Percentiles rank a stretch among this genome's conserved stretches.
phyloP scores from a whole-genome alignment of 495 filamentous ascomycete species.

The Pseudevernia furfuracea region DNA sequence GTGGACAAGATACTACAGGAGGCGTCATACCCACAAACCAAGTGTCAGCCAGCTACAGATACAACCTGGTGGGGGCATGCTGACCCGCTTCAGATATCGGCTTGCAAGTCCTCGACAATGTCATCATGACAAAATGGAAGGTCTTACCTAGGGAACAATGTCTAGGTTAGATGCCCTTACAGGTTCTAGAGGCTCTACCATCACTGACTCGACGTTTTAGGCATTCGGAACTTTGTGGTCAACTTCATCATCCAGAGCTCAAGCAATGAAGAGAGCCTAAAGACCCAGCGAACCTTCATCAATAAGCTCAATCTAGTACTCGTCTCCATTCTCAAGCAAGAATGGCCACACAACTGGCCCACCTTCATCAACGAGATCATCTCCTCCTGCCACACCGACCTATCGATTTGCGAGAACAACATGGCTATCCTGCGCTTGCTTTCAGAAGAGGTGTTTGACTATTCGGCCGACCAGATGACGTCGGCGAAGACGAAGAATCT shows the following conservation, averaged over 20 bases:
- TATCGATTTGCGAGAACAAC: constrained; percentile 99
- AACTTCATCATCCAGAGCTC: constrained; percentile 94
- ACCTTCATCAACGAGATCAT: constrained; percentile 99
- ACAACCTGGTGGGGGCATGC: constrained; percentile 26
- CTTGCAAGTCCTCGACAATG: constrained; percentile 91
- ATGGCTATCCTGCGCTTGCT: constrained; percentile 95
- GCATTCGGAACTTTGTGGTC: constrained; percentile 97
- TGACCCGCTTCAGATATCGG: constrained; percentile 68
- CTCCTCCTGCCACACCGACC: constrained; percentile 82
- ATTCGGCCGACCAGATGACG: constrained; percentile 97
- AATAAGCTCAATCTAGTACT: constrained; percentile 98
- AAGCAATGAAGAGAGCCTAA: constrained; percentile 74
- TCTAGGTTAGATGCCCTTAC: constrained; percentile 51
- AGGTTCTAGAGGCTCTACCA: constrained; percentile 1
- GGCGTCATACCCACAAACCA: constrained; percentile 87
- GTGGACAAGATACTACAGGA: constrained; percentile 92
- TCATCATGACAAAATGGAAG: constrained; percentile 99
- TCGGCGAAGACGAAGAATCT: constrained; percentile 89
- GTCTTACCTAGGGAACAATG: constrained; percentile 92
- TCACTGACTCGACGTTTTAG: constrained; percentile 38
- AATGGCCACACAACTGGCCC: constrained; percentile 99
- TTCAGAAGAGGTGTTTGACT: constrained; percentile 98
- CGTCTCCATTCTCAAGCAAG: constrained; percentile 95
- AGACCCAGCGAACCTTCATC: constrained; percentile 72
- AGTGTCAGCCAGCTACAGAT: constrained; percentile 56